Evolutionary conservation across 495 filamentous ascomycete genomes (phyloP), one percentile per base, ranked within the genome.

Genomic region (Talaromyces adpressus): DNA sequence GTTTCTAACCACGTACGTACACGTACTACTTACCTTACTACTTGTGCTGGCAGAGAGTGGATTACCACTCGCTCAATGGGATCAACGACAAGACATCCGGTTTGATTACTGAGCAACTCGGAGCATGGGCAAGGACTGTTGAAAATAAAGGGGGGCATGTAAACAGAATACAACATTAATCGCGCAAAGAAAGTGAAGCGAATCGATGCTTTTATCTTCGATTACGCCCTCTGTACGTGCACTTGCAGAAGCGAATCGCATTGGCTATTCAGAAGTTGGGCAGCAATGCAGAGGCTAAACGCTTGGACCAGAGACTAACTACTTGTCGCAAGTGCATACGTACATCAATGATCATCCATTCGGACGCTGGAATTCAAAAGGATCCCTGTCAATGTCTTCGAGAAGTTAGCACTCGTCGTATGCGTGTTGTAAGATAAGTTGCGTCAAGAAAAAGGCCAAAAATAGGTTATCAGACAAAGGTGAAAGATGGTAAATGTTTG

Each of bases 401-500:
- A 49, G 12, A 29, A 22, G 47, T 62, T 34, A 62, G 60, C 60
- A 62, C 36, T 60, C 58, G 14, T n/a, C 18, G 20, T 20, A 14
- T 18, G 58, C 23, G 52, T 14, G 41, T 27, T 22, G 45, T 18
- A 32, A n/a, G 22, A 29, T 41, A n/a, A 62, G 45, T 53, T 22
- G 41, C 14, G n/a, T 36, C 23, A 53, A 8, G 12, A 29, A 47
- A 14, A 53, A 18, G 25, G 41, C 8, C 14, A 34, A 20, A 29
- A 62, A 27, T 7, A 62, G 27, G 29, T 34, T 71, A 70, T 78
- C 76, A 79, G 77, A 79, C 61, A 79, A 68, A 71, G 63, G 62
- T 69, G 70, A 75, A 77, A 79, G 75, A 80, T 80, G 78, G 74
- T 79, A 73, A 70, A 75, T 68, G 70, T 69, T 78, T 79, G 64